Conservation (phyloP, 306 rosid genomes). For the Carpinus viminea region DNA sequence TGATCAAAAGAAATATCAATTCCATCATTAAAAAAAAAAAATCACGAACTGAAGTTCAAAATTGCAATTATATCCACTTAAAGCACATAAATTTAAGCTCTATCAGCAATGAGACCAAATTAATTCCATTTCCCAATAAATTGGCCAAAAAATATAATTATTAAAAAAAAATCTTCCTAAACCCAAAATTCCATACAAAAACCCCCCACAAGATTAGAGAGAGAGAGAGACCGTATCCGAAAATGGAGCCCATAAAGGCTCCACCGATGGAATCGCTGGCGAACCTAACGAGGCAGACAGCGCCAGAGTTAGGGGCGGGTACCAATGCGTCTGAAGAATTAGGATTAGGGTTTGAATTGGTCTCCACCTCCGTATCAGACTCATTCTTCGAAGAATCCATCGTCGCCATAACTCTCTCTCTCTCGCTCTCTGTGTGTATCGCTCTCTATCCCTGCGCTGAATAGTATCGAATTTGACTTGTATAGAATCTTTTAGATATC, state of each 20-base stretch:
- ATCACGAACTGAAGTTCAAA: not conserved
- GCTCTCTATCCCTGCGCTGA: not conserved
- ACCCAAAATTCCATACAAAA: not conserved
- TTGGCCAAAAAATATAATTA: too few relatives aligned
- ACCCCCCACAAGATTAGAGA: not conserved
- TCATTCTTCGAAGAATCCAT: slow-evolving; percentile 50
- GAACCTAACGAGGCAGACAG: slow-evolving; percentile 74
- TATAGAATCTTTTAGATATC: not conserved
- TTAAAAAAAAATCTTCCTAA: too few relatives aligned
- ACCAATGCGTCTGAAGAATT: slow-evolving; percentile 48
- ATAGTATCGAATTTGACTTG: not conserved
- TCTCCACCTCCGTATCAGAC: slow-evolving; percentile 39
- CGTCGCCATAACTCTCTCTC: slow-evolving; percentile 38
- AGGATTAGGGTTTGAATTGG: slow-evolving; percentile 21
- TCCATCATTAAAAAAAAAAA: not conserved
- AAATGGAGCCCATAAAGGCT: slow-evolving; percentile 93
- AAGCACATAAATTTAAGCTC: not conserved
- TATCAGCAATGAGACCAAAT: too few relatives aligned
- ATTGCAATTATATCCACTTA: not conserved
- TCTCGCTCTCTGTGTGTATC: not conserved
- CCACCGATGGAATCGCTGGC: slow-evolving; percentile 80
- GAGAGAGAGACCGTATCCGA: slow-evolving; percentile 69
- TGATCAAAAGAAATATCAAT: not conserved
- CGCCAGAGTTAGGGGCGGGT: slow-evolving; percentile 43
- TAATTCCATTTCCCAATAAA: too few relatives aligned